Conservation (phyloP, 169 alveolate genomes). For the Eimeria brunetti region DNA sequence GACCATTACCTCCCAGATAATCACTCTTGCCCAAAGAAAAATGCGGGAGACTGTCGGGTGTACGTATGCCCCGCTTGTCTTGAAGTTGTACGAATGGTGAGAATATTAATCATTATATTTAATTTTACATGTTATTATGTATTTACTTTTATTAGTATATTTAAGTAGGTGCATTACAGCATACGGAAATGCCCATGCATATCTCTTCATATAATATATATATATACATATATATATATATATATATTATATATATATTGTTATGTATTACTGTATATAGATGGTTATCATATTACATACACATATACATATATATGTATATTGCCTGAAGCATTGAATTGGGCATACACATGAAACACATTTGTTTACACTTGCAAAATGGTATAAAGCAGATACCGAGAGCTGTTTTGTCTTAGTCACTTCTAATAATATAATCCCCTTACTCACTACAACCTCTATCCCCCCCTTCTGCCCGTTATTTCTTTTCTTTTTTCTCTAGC, state of each 20-base stretch:
- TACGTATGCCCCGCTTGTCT: constrained; percentile 67
- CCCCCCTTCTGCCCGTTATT: background rate
- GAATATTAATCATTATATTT: background rate
- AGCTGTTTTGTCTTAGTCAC: background rate
- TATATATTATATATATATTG: too few relatives aligned
- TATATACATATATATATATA: too few relatives aligned
- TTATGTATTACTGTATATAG: too few relatives aligned
- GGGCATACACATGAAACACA: too few relatives aligned
- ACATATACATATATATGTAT: too few relatives aligned
- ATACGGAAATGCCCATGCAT: too few relatives aligned
- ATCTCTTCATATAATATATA: too few relatives aligned
- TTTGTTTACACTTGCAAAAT: background rate
- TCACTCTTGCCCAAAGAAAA: constrained; percentile 60
- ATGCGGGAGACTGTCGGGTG: constrained; percentile 71
- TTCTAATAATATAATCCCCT: too few relatives aligned
- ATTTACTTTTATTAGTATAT: too few relatives aligned
- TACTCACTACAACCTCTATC: background rate
- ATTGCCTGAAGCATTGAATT: too few relatives aligned
- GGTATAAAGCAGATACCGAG: background rate
- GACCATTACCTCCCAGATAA: constrained; percentile 70
- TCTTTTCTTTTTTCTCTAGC: background rate
- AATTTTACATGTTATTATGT: background rate
- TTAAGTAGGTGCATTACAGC: background rate
- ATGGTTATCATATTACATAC: too few relatives aligned
- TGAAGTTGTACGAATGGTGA: constrained; percentile 62